Conservation (phyloP, 2,329 filamentous ascomycete genomes). For the Lecanicillium sp. region DNA sequence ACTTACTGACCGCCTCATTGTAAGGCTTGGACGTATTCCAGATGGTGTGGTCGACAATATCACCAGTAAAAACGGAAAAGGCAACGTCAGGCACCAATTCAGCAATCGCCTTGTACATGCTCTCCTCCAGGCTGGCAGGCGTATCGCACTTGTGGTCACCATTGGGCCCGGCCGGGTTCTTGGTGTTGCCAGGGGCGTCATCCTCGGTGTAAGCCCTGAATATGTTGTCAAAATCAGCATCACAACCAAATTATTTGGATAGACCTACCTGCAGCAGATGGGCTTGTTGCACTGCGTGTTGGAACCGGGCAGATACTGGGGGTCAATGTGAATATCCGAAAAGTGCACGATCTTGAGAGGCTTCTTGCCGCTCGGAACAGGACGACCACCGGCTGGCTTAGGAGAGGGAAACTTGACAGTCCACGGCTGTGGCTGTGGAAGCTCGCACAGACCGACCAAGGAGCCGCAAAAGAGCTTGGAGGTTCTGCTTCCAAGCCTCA, state of each 20-base stretch:
- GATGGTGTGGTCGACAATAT: conserved; percentile 46
- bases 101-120: conserved; percentile 46
- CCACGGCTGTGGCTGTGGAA: conserved; percentile 35
- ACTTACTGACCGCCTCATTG: conserved; percentile 23
- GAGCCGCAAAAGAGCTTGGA: conserved; percentile 44
- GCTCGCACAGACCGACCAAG: conserved; percentile 45
- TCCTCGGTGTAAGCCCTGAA: conserved; percentile 34
- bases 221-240: conserved; percentile 8
- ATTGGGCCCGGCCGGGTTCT: conserved; percentile 41
- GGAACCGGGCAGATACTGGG: conserved; percentile 43
- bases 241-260: not conserved
- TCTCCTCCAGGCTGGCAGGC: conserved; percentile 42
- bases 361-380: conserved; percentile 32
- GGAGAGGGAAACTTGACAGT: conserved; percentile 34
- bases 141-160: conserved; percentile 47
- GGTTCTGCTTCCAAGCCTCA: conserved; percentile 40
- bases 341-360: conserved; percentile 50
- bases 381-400: conserved; percentile 28
- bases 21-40: conserved; percentile 34
- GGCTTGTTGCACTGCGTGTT: conserved; percentile 49
- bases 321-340: conserved; percentile 53
- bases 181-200: conserved; percentile 40
- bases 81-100: conserved; percentile 35
- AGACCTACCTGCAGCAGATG: conserved; percentile 46
- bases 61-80: conserved; percentile 53